Evolutionary conservation across 768 basidiomycete species (phyloP), one percentile per base, ranked within the genome.

Genomic region (Tephrocybe sp.): DNA sequence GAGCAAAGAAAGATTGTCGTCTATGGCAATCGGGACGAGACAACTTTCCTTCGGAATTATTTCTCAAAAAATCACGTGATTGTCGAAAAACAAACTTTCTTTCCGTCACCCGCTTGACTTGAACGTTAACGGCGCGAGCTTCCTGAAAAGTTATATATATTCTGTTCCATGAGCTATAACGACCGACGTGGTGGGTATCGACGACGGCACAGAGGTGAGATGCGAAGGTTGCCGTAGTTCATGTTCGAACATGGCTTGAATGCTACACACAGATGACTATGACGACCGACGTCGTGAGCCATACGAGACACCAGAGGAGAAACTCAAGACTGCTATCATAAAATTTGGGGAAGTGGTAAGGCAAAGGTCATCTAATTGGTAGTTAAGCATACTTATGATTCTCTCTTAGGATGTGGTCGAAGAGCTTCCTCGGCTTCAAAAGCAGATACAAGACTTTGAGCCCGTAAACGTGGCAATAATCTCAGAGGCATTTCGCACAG

Each of bases 281-380:
- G 80, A 85, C 53, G 82, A 87, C 69, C 77, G 81, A 32, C 79
- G 86, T 28, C 78, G 81, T 48, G 84, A 87, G 50, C 59, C 68
- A 31, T 71, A 75, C 57, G 89, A 91, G 55, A 79, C 86, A 2
- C 87, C 88, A 4, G 87, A 89, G 55, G 80, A 90, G 52, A 86
- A 79, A 60, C 70, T 91, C 30, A 84, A 80, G 64, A 73, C 70
- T 41, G 69, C 78, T 35, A 84, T 92, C 54, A 70, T 90, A 59
- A 86, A 83, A 60, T 70, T 88, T 44, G 90, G 89, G 34, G 90
- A 92, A 77, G 88, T 89, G 67, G 90, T 91, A 60, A 73, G 88
- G 72, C 16, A 30, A 25, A 2, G 12, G 25, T 13, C 28, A 42
- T 15, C 11, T 31, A 31, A 25, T 18, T 27, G 42, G 22, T 5